These are phyloP conservation scores for Aspergillus amoenus DNA, from an alignment of 2,329 filamentous ascomycete species.

Conservation along the genomic window DNA sequence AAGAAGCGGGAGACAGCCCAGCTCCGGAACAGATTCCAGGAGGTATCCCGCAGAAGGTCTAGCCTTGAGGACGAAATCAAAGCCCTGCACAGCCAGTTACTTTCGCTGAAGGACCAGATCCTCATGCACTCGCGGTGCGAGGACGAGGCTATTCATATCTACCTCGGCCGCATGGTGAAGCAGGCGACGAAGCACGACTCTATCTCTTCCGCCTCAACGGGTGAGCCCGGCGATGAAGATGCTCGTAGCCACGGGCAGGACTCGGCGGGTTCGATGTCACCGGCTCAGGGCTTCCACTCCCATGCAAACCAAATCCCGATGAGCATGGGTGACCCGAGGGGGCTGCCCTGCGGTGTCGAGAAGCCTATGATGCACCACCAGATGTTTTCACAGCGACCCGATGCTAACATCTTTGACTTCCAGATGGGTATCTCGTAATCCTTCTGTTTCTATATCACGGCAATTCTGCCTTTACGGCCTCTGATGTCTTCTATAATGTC, in stretches of 20 bases:
- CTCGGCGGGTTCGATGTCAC: background rate
- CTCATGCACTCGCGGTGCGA: slow-evolving; percentile 40
- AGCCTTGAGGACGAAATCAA: slow-evolving; percentile 34
- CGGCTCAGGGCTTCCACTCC: background rate
- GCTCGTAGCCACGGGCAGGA: background rate
- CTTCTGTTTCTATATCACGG: background rate
- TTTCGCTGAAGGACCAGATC: slow-evolving; percentile 42
- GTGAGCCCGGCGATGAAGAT: background rate
- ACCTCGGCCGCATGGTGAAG: slow-evolving; percentile 40
- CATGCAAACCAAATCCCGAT: background rate
- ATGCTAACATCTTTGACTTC: slow-evolving; percentile 2
- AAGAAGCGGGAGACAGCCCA: slow-evolving; percentile 59
- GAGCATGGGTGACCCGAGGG: background rate
- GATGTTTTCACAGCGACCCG: background rate
- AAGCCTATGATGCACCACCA: background rate
- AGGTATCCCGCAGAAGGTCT: slow-evolving; percentile 36
- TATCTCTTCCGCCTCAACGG: background rate
- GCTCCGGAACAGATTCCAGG: slow-evolving; percentile 45
- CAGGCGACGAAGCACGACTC: slow-evolving; percentile 25
- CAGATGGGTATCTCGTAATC: slow-evolving; percentile 1
- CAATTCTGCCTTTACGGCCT: background rate
- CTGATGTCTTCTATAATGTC: too few species aligned
- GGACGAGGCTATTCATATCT: slow-evolving; percentile 37
- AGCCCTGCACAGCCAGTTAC: slow-evolving; percentile 36
- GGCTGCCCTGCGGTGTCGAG: slow-evolving; percentile 1